Evolutionary conservation across 2,329 filamentous ascomycete genomes (phyloP).

Genomic region (Sporothrix curviconia): DNA sequence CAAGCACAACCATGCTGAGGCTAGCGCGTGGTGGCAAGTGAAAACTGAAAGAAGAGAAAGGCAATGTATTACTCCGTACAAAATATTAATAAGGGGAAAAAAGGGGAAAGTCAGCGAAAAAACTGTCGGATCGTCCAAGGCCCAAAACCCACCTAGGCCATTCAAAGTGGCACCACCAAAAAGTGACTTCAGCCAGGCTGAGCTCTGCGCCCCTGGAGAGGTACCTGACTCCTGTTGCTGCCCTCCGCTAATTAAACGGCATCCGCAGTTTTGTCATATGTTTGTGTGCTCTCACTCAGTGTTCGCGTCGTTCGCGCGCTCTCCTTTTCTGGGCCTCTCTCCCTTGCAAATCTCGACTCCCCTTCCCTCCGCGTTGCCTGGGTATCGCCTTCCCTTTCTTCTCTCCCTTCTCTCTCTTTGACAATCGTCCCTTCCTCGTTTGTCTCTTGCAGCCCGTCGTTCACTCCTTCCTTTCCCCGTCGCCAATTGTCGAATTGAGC

Average conservation of each 20-base stretch:
- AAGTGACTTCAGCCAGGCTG: not conserved
- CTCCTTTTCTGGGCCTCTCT: conserved; percentile 1
- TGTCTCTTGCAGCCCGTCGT: conserved; percentile 2
- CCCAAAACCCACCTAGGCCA: not conserved
- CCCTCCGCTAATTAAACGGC: conserved; percentile 12
- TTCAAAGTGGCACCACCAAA: too few species aligned
- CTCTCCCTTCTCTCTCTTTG: conserved; percentile 7
- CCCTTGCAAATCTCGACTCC: conserved; percentile 2
- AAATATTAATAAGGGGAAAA: not conserved
- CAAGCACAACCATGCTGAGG: not conserved
- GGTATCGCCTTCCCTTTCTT: not conserved
- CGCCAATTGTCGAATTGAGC: conserved; percentile 1
- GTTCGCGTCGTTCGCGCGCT: not conserved
- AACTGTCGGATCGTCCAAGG: not conserved
- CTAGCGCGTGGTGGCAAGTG: not conserved
- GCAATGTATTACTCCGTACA: too few species aligned
- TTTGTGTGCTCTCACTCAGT: not conserved
- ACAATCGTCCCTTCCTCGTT: conserved; percentile 10
- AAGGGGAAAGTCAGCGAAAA: not conserved
- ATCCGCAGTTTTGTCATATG: conserved; percentile 1
- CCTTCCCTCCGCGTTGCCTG: conserved; percentile 14
- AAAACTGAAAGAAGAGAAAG: not conserved
- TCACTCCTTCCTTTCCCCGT: conserved; percentile 6
- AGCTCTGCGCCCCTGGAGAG: conserved; percentile 3
- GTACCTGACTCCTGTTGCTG: not conserved